These are phyloP conservation scores for Krasilnikovozyma curviuscula DNA, from an alignment of 768 basidiomycete species.

Conservation along the genomic window DNA sequence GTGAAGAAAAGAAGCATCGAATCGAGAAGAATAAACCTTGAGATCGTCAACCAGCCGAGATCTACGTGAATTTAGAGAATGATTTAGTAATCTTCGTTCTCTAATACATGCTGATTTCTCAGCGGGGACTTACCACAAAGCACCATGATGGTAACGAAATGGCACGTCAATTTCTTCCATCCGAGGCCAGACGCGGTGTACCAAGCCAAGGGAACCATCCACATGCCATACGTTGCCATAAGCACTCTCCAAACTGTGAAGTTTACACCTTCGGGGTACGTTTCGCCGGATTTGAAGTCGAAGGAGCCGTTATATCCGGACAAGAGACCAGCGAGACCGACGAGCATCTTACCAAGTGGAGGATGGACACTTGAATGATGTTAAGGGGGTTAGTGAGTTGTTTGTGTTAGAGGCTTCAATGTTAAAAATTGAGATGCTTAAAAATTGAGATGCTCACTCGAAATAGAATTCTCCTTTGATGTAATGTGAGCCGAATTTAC, in stretches of 20 bases:
- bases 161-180: slow-evolving; percentile 72
- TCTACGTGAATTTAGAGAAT: slow-evolving; percentile 33
- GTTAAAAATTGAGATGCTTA: not conserved
- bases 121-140: slow-evolving; percentile 46
- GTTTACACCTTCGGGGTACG: slow-evolving; percentile 66
- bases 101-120: not conserved
- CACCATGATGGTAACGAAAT: slow-evolving; percentile 85
- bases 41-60: slow-evolving; percentile 89
- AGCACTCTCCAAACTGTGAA: slow-evolving; percentile 90
- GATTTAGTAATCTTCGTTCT: not conserved
- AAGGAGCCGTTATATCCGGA: slow-evolving; percentile 79
- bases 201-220: slow-evolving; percentile 90
- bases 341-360: slow-evolving; percentile 95
- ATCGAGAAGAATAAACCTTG: slow-evolving; percentile 89
- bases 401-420: not conserved
- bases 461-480: slow-evolving; percentile 98
- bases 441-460: slow-evolving; percentile 30
- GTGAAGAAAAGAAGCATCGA: slow-evolving; percentile 99
- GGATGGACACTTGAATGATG: slow-evolving; percentile 48
- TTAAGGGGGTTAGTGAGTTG: not conserved
- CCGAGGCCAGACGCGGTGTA: slow-evolving; percentile 87
- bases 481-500: slow-evolving; percentile 91
- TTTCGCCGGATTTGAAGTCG: slow-evolving; percentile 81
- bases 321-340: slow-evolving; percentile 76
- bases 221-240: slow-evolving; percentile 82